phyloP scores from a whole-genome alignment of 2,329 filamentous ascomycete species.

The Pyricularia pennisetigena region DNA sequence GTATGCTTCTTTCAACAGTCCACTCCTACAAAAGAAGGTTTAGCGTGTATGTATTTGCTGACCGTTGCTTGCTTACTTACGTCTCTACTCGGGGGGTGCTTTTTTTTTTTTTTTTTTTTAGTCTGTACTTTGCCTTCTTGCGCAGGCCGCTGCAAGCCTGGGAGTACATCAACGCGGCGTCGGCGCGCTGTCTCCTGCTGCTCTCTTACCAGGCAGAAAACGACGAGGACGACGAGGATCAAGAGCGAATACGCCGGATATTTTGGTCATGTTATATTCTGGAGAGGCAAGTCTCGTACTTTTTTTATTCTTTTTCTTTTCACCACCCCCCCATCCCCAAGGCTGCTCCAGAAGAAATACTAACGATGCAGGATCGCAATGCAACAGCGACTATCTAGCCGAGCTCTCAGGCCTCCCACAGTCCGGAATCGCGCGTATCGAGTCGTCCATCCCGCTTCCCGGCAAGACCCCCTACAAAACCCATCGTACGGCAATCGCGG shows the following conservation, averaged over 20 bases:
- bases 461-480: conserved; percentile 28
- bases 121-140: conserved; percentile 39
- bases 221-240: conserved; percentile 18
- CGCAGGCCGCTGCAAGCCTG: conserved; percentile 40
- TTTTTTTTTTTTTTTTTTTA: too few relatives aligned
- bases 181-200: conserved; percentile 38
- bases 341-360: neutral
- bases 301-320: too few relatives aligned
- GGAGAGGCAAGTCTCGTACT: conserved; percentile 26
- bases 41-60: neutral
- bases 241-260: conserved; percentile 37
- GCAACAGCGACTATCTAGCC: conserved; percentile 36
- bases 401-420: conserved; percentile 39
- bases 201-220: conserved; percentile 29
- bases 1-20: conserved; percentile 20
- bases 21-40: too few relatives aligned
- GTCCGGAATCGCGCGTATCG: conserved; percentile 39
- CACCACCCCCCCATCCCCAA: neutral
- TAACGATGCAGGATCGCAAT: neutral
- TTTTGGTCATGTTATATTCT: conserved; percentile 47
- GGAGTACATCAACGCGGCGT: conserved; percentile 38
- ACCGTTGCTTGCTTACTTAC: rapidly evolving
- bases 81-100: rapidly evolving
- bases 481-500: conserved; percentile 24
- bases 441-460: conserved; percentile 35